phyloP scores from a whole-genome alignment of 345 rosid genomes.

The Orychophragmus violaceus region DNA sequence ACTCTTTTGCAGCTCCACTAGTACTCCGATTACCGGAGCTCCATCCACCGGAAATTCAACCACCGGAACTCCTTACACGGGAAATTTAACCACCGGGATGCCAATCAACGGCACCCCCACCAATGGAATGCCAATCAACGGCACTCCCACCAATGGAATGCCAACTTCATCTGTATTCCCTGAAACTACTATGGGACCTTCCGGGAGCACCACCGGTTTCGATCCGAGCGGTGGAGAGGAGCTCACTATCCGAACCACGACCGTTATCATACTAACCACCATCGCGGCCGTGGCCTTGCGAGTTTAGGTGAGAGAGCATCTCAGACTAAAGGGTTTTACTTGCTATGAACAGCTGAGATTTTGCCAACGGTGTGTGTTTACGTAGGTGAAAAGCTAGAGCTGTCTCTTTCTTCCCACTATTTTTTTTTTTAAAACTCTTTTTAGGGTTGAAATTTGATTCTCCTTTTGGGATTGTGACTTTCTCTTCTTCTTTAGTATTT shows the following conservation, averaged over 20 bases:
- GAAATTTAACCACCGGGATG: background rate
- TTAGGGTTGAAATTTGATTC: background rate
- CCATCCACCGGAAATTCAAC: background rate
- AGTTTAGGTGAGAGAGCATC: slow-evolving; percentile 16
- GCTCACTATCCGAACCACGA: slow-evolving; percentile 10
- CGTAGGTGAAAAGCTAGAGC: background rate
- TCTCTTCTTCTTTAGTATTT: background rate
- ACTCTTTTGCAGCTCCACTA: slow-evolving; percentile 7
- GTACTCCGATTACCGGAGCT: background rate
- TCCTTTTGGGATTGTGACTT: background rate
- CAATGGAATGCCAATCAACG: background rate
- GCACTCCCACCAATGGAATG: background rate
- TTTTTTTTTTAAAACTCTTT: background rate
- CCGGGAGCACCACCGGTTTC: slow-evolving; percentile 26
- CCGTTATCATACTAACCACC: slow-evolving; percentile 2
- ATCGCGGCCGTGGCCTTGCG: slow-evolving; percentile 2
- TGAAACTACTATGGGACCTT: slow-evolving; percentile 25
- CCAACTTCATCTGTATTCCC: slow-evolving; percentile 24
- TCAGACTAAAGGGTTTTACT: background rate
- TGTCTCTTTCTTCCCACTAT: background rate
- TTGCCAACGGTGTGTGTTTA: slow-evolving; percentile 6
- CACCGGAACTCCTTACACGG: background rate
- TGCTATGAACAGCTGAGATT: background rate
- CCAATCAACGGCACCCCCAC: background rate
- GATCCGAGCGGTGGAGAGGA: slow-evolving; percentile 25